These are phyloP conservation scores for Boletus coffeatus DNA, from an alignment of 1,284 basidiomycete species.

Conservation along the genomic window DNA sequence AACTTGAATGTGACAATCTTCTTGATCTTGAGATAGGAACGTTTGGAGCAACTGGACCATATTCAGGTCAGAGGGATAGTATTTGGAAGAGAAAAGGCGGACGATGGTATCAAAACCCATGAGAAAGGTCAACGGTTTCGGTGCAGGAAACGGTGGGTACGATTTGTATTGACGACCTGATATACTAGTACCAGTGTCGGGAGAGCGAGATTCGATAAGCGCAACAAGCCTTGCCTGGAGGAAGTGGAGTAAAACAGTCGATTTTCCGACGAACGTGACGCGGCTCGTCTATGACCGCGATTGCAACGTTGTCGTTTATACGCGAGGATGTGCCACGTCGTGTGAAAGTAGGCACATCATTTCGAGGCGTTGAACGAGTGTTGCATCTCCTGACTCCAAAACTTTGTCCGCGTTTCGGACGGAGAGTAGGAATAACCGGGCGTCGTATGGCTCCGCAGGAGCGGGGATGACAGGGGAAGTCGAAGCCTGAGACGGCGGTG, in stretches of 20 bases:
- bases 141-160: constrained; percentile 19
- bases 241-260: constrained; percentile 52
- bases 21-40: constrained; percentile 57
- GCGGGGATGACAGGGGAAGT: constrained; percentile 3
- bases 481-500: constrained; percentile 21
- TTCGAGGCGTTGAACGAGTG: constrained; percentile 66
- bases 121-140: constrained; percentile 55
- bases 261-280: constrained; percentile 79
- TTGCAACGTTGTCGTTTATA: constrained; percentile 51
- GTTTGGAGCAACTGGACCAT: constrained; percentile 55
- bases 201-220: constrained; percentile 9
- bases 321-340: constrained; percentile 29
- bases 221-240: constrained; percentile 37
- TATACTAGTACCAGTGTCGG: background rate
- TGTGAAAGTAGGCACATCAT: constrained; percentile 75
- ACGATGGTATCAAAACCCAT: constrained; percentile 88
- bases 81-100: constrained; percentile 76
- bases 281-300: constrained; percentile 83
- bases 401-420: constrained; percentile 88
- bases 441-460: constrained; percentile 47
- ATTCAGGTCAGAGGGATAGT: constrained; percentile 55
- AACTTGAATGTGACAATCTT: constrained; percentile 52
- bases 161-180: constrained; percentile 8
- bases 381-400: constrained; percentile 68
- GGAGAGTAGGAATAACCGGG: constrained; percentile 79